Percentiles rank a stretch among this genome's conserved stretches.
Conservation (phyloP, 2,329 filamentous ascomycete species). For the Neoarthrinium moseri region DNA sequence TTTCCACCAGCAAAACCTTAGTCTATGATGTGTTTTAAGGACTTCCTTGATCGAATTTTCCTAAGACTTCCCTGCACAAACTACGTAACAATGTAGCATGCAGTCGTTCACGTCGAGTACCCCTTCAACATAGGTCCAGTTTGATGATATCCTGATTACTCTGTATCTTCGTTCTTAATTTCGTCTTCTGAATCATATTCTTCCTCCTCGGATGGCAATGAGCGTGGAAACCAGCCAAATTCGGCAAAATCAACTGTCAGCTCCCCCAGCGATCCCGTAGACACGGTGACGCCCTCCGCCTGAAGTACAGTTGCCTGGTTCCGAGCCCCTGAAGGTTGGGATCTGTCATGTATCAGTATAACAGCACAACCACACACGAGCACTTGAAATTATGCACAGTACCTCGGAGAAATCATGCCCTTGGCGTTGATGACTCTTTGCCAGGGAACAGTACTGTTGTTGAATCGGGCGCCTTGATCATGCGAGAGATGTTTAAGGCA, state of each 20-base stretch:
- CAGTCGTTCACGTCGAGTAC: too few relatives aligned
- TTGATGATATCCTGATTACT: too few relatives aligned
- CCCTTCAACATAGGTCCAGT: too few relatives aligned
- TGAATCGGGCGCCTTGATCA: slow-evolving; percentile 54
- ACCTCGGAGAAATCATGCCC: slow-evolving; percentile 84
- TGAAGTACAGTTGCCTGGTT: slow-evolving; percentile 50
- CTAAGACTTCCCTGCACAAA: too few relatives aligned
- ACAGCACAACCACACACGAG: not conserved
- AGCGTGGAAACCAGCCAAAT: slow-evolving; percentile 56
- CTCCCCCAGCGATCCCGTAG: slow-evolving; percentile 47
- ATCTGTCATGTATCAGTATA: slow-evolving; percentile 30
- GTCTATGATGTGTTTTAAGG: too few relatives aligned
- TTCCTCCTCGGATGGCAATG: slow-evolving; percentile 44
- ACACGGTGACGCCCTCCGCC: slow-evolving; percentile 53
- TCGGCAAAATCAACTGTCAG: slow-evolving; percentile 48
- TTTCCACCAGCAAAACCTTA: too few relatives aligned
- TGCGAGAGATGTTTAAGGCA: slow-evolving; percentile 82
- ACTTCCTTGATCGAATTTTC: too few relatives aligned
- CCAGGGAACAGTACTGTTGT: slow-evolving; percentile 84
- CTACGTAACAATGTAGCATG: too few relatives aligned
- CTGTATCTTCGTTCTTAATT: not conserved
- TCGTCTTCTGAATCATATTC: slow-evolving; percentile 6
- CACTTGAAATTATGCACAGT: not conserved
- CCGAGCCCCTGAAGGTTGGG: slow-evolving; percentile 45
- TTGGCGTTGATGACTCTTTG: slow-evolving; percentile 89